Evolutionary conservation across 257 asterid species (phyloP).

Genomic region (Nemophila menziesii): DNA sequence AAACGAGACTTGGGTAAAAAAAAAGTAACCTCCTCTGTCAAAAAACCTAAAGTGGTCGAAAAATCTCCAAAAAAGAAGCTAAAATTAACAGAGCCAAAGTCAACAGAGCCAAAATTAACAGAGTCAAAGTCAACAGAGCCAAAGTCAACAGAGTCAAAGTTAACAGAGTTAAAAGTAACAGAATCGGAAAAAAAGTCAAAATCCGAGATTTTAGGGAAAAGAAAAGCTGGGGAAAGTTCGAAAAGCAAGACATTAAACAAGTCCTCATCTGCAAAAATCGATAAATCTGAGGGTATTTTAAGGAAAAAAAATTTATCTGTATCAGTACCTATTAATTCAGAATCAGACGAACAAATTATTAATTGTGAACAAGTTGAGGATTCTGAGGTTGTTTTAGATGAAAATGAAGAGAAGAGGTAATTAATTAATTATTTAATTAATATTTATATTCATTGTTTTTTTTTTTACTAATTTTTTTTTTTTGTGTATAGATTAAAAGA

Average conservation of each 20-base stretch:
- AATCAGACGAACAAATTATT: slow-evolving; percentile 7
- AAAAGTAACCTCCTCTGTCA: slow-evolving; percentile 16
- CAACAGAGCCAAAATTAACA: too few relatives aligned
- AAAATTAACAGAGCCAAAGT: too few relatives aligned
- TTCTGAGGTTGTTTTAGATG: slow-evolving; percentile 10
- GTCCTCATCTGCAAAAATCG: slow-evolving; percentile 20
- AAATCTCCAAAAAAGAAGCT: too few relatives aligned
- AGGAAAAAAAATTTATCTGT: slow-evolving; percentile 30
- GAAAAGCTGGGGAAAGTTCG: slow-evolving; percentile 15
- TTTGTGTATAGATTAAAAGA: slow-evolving; percentile 36
- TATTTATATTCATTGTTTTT: neutral
- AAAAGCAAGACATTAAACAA: slow-evolving; percentile 16
- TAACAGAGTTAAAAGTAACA: too few relatives aligned
- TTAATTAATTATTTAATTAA: neutral
- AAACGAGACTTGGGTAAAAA: slow-evolving; percentile 16
- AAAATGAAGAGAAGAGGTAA: slow-evolving; percentile 41
- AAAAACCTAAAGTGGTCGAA: slow-evolving; percentile 22
- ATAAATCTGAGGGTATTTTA: slow-evolving; percentile 23
- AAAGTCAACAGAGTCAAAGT: too few relatives aligned
- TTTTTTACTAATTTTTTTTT: slow-evolving; percentile 1
- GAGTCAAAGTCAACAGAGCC: too few relatives aligned
- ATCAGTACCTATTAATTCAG: slow-evolving; percentile 19
- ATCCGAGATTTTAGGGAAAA: slow-evolving; percentile 30
- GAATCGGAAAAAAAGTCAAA: slow-evolving; percentile 23
- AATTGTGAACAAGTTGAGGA: slow-evolving; percentile 6